Evolutionary conservation across 2,329 filamentous ascomycete species (phyloP).

Genomic region (Penicillium sp.): DNA sequence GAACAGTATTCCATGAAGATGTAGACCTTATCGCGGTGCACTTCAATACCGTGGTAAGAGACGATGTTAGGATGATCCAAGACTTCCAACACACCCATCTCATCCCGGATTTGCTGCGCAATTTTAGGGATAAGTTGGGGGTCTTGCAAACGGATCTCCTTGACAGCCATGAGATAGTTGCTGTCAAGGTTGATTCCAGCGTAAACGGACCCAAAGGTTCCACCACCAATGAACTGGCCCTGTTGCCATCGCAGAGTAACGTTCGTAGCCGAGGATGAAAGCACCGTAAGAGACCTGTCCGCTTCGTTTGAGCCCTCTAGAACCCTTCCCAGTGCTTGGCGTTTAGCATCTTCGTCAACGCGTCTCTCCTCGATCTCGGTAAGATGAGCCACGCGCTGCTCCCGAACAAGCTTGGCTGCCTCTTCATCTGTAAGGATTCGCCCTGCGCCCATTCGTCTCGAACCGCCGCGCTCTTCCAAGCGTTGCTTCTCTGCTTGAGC

Average conservation of each 20-base stretch:
- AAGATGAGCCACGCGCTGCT: conserved; percentile 63
- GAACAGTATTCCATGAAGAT: conserved; percentile 99
- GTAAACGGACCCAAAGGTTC: conserved; percentile 95
- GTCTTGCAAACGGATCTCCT: conserved; percentile 94
- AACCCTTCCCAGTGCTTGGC: conserved; percentile 79
- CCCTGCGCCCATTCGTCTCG: conserved; percentile 69
- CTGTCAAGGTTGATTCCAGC: conserved; percentile 95
- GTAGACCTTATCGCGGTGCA: conserved; percentile 95
- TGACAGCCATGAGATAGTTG: conserved; percentile 94
- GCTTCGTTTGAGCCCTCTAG: conserved; percentile 92
- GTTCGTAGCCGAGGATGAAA: conserved; percentile 89
- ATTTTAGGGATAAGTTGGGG: conserved; percentile 92
- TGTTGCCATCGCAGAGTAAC: conserved; percentile 96
- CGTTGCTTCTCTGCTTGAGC: conserved; percentile 88
- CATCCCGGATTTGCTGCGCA: conserved; percentile 85
- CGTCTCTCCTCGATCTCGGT: conserved; percentile 67
- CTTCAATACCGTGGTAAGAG: conserved; percentile 94
- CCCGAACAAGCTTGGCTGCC: conserved; percentile 63
- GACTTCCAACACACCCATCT: conserved; percentile 92
- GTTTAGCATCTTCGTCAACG: conserved; percentile 70
- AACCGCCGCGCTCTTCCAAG: conserved; percentile 68
- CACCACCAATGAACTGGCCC: conserved; percentile 93
- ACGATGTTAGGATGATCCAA: conserved; percentile 96
- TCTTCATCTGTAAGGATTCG: conserved; percentile 71
- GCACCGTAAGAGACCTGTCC: conserved; percentile 83